These are phyloP conservation scores for Globisporangium spinosum DNA, from an alignment of 352 stramenopile species.

Conservation along the genomic window DNA sequence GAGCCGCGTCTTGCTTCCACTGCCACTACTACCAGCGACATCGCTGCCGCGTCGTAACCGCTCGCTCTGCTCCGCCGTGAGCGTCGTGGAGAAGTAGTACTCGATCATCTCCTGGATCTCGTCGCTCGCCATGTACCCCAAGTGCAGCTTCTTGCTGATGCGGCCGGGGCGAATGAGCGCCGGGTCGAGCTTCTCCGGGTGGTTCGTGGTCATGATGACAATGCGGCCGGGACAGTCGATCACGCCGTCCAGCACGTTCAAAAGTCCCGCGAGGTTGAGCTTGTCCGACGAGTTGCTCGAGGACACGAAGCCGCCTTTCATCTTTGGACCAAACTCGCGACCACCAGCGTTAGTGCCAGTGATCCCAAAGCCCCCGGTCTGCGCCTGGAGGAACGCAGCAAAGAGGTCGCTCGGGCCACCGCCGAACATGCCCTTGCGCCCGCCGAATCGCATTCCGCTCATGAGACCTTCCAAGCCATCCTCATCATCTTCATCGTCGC, in stretches of 20 bases:
- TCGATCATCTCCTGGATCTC: constrained; percentile 50
- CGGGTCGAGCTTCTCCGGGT: constrained; percentile 86
- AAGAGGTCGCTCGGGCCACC: neutral
- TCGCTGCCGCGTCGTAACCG: neutral
- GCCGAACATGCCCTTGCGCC: neutral
- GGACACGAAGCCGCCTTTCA: constrained; percentile 6
- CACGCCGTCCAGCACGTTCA: constrained; percentile 85
- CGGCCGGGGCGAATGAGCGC: constrained; percentile 82
- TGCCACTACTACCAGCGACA: neutral
- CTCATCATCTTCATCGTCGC: neutral
- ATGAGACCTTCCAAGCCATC: neutral
- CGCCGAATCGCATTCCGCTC: neutral
- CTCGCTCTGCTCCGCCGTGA: constrained; percentile 22
- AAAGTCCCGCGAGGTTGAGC: constrained; percentile 61
- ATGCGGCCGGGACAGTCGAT: constrained; percentile 76
- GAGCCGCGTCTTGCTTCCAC: neutral
- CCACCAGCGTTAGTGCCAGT: neutral
- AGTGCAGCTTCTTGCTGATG: constrained; percentile 77
- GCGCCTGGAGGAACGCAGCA: neutral
- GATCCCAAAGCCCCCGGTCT: neutral
- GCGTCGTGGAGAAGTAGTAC: constrained; percentile 43
- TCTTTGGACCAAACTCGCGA: neutral
- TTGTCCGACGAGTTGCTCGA: constrained; percentile 23
- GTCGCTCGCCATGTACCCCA: constrained; percentile 50
- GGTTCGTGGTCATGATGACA: constrained; percentile 89